Base-by-base conservation (phyloP, 257 asterid species). In the Nicotiana tomentosiformis region DNA sequence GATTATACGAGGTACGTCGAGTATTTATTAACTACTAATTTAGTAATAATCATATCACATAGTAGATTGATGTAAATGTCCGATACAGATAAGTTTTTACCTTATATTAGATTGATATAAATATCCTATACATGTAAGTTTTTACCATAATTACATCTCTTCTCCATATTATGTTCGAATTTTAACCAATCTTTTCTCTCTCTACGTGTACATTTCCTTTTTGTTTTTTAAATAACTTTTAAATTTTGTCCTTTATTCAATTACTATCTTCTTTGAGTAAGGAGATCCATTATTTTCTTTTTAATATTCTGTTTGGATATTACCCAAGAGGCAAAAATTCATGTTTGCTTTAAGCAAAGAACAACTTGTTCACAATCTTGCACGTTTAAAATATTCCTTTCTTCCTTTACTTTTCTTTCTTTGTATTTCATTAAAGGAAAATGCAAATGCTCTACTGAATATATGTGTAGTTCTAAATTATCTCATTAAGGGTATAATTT, bases 1-100 rank as follows among this genome's bases (percentile, higher is more conserved):
- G 98, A 65, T 82, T 96, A 72, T 87, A 90, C 18, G 99, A 96
- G 99, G 99, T 94, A 86, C 10, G 51, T 43, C 4, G 3, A 43
- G 1, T 43, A 9, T 43, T 8, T 9, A 43, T 43, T 43, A 43
- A 43, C 51, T 6, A 39, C 46, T 39, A 7, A 6, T 39, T 39
- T 37, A 5, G 51, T 8, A 11, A 43, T 43, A 8, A 39, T 39
- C 0, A 39, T 39, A 39, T 1, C 3, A 7, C 9, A 9, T 39
- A 7, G 0, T 39, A 5, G 0, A 39, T 39, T 39, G 0, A 10
- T 7, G 10, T 43, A 43, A 43, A 43, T 0, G 8, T 6, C 1
- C 1, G 7, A 49, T 74, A 7, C 0, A 0, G 0, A 46, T 49
- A 49, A 74, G 15, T 49, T 49, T 49, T 74, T 74, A 49, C 0